Conservation (phyloP, 2,329 filamentous ascomycete genomes). For the Sclerotinia trifoliorum region DNA sequence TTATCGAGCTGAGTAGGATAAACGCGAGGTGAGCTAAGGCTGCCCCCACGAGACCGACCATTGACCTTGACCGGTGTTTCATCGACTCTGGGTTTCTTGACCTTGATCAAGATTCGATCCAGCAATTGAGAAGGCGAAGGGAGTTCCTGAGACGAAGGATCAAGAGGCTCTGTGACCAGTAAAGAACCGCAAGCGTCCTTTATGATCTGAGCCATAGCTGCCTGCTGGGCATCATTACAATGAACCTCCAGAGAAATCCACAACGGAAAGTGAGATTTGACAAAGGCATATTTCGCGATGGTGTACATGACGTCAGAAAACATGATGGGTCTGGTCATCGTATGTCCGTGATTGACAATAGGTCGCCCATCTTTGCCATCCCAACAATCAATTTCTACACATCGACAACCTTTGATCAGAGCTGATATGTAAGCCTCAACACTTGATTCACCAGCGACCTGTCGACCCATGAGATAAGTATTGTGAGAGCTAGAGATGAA, state of each 20-base stretch:
- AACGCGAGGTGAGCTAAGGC: slow-evolving; percentile 74
- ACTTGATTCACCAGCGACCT: slow-evolving; percentile 86
- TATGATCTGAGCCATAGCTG: slow-evolving; percentile 87
- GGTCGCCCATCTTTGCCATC: slow-evolving; percentile 80
- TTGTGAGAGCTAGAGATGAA: slow-evolving; percentile 99
- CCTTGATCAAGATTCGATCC: slow-evolving; percentile 85
- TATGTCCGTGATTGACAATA: slow-evolving; percentile 86
- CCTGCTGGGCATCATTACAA: slow-evolving; percentile 79
- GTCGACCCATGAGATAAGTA: slow-evolving; percentile 89
- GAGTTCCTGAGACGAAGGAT: slow-evolving; percentile 64
- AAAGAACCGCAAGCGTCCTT: slow-evolving; percentile 77
- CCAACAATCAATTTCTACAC: slow-evolving; percentile 98
- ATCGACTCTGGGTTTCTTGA: slow-evolving; percentile 68
- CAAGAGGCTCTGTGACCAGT: slow-evolving; percentile 73
- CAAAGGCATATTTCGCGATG: slow-evolving; percentile 92
- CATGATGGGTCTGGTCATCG: slow-evolving; percentile 81
- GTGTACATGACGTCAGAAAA: slow-evolving; percentile 91
- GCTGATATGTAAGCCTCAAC: slow-evolving; percentile 93
- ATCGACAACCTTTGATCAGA: slow-evolving; percentile 84
- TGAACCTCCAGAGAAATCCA: slow-evolving; percentile 97
- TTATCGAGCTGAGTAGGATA: slow-evolving; percentile 62
- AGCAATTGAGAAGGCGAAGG: slow-evolving; percentile 85
- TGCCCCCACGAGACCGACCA: slow-evolving; percentile 60
- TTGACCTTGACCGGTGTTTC: slow-evolving; percentile 44
- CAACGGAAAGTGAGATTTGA: slow-evolving; percentile 80